These are phyloP conservation scores for Astrephomene gubernaculifera DNA, from an alignment of 139 green algal species.

Conservation along the genomic window DNA sequence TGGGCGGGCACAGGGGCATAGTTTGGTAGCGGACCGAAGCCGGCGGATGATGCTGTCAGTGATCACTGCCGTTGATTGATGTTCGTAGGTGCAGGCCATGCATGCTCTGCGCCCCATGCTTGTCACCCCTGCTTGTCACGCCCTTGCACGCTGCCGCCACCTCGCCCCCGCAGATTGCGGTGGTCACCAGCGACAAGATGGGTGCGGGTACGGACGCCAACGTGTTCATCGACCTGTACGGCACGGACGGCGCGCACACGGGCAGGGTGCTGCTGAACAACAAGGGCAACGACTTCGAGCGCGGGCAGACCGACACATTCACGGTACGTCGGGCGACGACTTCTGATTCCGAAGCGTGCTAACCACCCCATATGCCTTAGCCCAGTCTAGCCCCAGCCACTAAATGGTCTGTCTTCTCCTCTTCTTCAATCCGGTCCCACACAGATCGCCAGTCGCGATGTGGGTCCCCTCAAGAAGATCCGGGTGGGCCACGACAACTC, in stretches of 20 bases:
- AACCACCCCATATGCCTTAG: too few relatives aligned
- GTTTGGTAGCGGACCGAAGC: too few relatives aligned
- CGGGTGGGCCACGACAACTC: constrained; percentile 63
- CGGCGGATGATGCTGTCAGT: too few relatives aligned
- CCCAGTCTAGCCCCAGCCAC: too few relatives aligned
- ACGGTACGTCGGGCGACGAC: constrained; percentile 45
- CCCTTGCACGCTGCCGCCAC: background rate
- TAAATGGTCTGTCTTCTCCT: too few relatives aligned
- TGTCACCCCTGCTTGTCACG: too few relatives aligned
- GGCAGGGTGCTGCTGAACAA: constrained; percentile 58
- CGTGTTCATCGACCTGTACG: constrained; percentile 62
- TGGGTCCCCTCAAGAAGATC: constrained; percentile 55
- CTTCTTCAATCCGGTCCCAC: background rate
- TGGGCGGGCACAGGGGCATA: too few relatives aligned
- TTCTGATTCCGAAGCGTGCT: too few relatives aligned
- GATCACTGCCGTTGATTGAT: too few relatives aligned
- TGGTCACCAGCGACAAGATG: constrained; percentile 57
- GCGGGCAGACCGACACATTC: constrained; percentile 52
- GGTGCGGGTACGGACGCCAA: constrained; percentile 69
- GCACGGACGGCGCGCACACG: constrained; percentile 39
- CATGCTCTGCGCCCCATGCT: too few relatives aligned
- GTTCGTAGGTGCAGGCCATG: too few relatives aligned
- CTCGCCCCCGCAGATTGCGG: constrained; percentile 43
- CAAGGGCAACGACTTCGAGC: constrained; percentile 58
- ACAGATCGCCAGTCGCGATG: constrained; percentile 43